phyloP scores from a whole-genome alignment of 2,329 filamentous ascomycete genomes.

The Colletotrichum melonis region DNA sequence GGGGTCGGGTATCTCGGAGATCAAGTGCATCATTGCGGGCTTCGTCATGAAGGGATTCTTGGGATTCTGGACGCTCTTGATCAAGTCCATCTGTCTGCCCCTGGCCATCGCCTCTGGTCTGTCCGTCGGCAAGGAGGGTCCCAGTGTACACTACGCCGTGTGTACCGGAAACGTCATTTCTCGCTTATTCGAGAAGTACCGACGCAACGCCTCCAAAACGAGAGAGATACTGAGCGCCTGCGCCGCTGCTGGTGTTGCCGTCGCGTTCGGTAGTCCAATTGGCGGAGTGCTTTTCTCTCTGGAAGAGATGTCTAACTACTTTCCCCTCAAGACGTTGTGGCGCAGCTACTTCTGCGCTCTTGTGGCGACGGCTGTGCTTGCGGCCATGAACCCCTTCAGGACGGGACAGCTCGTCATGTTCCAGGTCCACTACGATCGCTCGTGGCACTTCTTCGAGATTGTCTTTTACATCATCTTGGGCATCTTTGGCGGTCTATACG shows the following conservation, averaged over 20 bases:
- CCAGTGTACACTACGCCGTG: constrained; percentile 98
- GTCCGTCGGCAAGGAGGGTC: constrained; percentile 96
- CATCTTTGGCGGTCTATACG: constrained; percentile 93
- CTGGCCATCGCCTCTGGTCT: constrained; percentile 93
- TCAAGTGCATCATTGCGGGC: constrained; percentile 98
- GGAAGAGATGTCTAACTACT: constrained; percentile 97
- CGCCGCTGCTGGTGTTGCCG: constrained; percentile 93
- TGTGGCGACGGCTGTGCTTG: constrained; percentile 91
- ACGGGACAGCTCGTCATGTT: constrained; percentile 99
- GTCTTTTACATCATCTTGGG: constrained; percentile 92
- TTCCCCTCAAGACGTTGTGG: constrained; percentile 97
- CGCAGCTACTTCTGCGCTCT: constrained; percentile 97
- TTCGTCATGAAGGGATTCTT: constrained; percentile 99
- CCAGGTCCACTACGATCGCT: constrained; percentile 93
- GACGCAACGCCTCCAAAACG: constrained; percentile 90
- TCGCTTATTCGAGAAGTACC: constrained; percentile 91
- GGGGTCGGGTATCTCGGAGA: constrained; percentile 96
- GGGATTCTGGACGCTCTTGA: constrained; percentile 88
- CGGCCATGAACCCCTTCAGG: constrained; percentile 96
- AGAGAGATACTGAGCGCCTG: constrained; percentile 95
- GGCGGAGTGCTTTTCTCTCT: constrained; percentile 96
- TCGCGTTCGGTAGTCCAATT: constrained; percentile 97
- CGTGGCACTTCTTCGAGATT: constrained; percentile 98
- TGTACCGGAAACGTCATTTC: constrained; percentile 98
- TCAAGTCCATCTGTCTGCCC: constrained; percentile 92